Conservation (phyloP, 1,284 basidiomycete species). For the Ganoderma sinense region DNA sequence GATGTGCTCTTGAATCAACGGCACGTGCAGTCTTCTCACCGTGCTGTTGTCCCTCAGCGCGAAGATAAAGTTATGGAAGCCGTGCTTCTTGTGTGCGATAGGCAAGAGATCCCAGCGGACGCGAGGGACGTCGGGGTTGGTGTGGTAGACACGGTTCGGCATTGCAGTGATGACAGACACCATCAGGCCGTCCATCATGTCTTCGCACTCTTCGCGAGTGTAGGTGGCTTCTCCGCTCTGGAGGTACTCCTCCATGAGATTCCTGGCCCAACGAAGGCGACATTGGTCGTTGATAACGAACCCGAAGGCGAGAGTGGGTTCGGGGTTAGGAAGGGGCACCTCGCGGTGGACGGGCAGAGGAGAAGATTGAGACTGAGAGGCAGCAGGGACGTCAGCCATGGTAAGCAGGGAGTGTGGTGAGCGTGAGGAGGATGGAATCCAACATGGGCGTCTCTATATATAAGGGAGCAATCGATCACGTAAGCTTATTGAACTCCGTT, state of each 20-base stretch:
- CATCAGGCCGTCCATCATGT: rapidly evolving
- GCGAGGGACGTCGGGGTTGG: background rate
- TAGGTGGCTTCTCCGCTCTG: background rate
- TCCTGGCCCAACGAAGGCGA: background rate
- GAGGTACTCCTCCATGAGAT: background rate
- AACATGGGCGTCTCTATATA: too few relatives aligned
- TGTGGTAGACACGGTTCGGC: background rate
- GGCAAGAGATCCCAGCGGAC: background rate
- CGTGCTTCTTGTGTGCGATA: background rate
- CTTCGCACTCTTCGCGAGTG: background rate
- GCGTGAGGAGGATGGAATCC: too few relatives aligned
- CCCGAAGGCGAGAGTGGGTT: background rate
- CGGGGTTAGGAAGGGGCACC: background rate
- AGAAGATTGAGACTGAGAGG: too few relatives aligned
- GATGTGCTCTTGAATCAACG: background rate
- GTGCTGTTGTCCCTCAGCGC: background rate
- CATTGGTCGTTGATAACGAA: background rate
- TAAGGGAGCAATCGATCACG: too few relatives aligned
- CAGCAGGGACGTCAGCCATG: background rate
- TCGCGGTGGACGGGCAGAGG: too few relatives aligned
- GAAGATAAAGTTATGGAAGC: background rate
- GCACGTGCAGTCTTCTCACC: background rate
- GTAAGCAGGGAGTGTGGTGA: background rate
- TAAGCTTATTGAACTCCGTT: too few relatives aligned
- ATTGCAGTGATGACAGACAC: background rate